Evolutionary conservation across 2,329 filamentous ascomycete genomes (phyloP).

Genomic region (Sclerotinia borealis): DNA sequence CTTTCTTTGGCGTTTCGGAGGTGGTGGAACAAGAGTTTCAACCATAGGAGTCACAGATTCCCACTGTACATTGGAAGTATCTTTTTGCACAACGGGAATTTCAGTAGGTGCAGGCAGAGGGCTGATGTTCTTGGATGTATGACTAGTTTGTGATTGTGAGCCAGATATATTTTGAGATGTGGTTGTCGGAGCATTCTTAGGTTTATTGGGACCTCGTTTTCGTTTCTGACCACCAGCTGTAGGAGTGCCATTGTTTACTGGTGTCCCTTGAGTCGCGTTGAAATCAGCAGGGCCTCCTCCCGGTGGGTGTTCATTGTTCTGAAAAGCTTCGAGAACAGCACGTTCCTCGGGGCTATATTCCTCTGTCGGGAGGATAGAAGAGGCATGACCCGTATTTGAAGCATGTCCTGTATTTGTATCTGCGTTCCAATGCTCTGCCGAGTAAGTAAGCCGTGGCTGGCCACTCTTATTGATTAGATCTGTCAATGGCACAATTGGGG

Average conservation of each 20-base stretch:
- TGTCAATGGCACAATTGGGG: constrained; percentile 6
- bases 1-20: constrained; percentile 37
- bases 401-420: constrained; percentile 16
- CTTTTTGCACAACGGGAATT: constrained; percentile 19
- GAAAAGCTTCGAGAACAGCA: constrained; percentile 32
- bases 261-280: constrained; percentile 20
- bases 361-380: constrained; percentile 17
- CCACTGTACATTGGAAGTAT: constrained; percentile 24
- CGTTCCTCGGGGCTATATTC: constrained; percentile 31
- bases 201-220: constrained; percentile 27
- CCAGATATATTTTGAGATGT: constrained; percentile 13
- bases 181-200: constrained; percentile 18
- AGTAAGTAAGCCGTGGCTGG: constrained; percentile 17
- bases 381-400: constrained; percentile 14
- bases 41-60: constrained; percentile 20
- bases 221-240: constrained; percentile 22
- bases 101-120: constrained; percentile 16
- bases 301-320: constrained; percentile 17
- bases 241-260: constrained; percentile 18
- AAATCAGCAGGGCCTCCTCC: constrained; percentile 15
- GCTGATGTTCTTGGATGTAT: constrained; percentile 4
- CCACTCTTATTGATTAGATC: constrained; percentile 33
- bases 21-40: constrained; percentile 30
- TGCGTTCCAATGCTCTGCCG: constrained; percentile 24
- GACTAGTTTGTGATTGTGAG: constrained; percentile 12